phyloP scores from a whole-genome alignment of 2,329 filamentous ascomycete species.

The Cladosporium cucumerinum region DNA sequence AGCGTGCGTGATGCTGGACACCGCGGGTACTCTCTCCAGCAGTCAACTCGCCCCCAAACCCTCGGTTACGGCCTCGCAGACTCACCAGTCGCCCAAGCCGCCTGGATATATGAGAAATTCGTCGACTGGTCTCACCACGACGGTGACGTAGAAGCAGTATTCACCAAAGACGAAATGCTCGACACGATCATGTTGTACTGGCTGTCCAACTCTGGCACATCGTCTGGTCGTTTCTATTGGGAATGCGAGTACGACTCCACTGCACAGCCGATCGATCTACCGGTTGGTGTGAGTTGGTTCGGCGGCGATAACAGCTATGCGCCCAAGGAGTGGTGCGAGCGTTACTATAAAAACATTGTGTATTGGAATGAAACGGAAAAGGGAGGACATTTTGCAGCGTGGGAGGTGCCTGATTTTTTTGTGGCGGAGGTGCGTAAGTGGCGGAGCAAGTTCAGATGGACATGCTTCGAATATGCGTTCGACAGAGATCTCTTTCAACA shows the following conservation, averaged over 20 bases:
- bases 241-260: conserved; percentile 24
- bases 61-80: conserved; percentile 46
- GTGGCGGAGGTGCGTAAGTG: conserved; percentile 18
- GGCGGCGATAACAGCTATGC: conserved; percentile 19
- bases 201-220: conserved; percentile 28
- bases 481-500: fast-evolving
- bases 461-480: neutral
- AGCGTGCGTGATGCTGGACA: neutral
- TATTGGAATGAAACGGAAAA: conserved; percentile 19
- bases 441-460: neutral
- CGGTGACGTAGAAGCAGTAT: conserved; percentile 22
- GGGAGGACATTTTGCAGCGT: conserved; percentile 22
- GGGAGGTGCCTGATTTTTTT: conserved; percentile 19
- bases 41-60: conserved; percentile 69
- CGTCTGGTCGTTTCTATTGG: conserved; percentile 29
- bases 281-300: conserved; percentile 26
- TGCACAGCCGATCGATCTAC: conserved; percentile 24
- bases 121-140: conserved; percentile 17
- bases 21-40: conserved; percentile 56
- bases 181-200: conserved; percentile 30
- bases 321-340: conserved; percentile 21
- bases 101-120: conserved; percentile 27
- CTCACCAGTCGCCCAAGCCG: conserved; percentile 23
- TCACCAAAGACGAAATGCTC: conserved; percentile 30
- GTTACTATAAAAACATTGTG: conserved; percentile 20